phyloP scores from a whole-genome alignment of 2,329 filamentous ascomycete species.

The Penicillium sumatraense region DNA sequence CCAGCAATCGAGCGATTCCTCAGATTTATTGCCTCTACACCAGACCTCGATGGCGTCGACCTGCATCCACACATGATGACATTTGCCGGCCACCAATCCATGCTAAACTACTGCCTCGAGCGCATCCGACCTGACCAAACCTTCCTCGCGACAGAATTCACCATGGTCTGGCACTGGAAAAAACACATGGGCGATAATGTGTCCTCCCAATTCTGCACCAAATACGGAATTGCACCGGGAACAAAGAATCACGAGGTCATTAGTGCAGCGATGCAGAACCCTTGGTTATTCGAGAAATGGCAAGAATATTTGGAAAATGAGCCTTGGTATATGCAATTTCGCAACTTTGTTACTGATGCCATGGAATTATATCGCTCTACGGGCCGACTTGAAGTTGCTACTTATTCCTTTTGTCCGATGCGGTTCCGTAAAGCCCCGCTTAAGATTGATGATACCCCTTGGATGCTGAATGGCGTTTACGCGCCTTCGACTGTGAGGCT shows the following conservation, averaged over 20 bases:
- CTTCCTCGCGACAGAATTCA: constrained; percentile 20
- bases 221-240: constrained; percentile 6
- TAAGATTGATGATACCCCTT: constrained; percentile 12
- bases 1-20: constrained; percentile 13
- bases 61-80: constrained; percentile 17
- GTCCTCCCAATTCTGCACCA: constrained; percentile 4
- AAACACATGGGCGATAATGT: constrained; percentile 9
- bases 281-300: constrained; percentile 11
- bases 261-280: constrained; percentile 10
- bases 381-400: constrained; percentile 15
- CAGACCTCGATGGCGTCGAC: constrained; percentile 17
- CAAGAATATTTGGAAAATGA: constrained; percentile 13
- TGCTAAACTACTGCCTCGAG: constrained; percentile 15
- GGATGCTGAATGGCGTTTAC: constrained; percentile 20
- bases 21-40: constrained; percentile 13
- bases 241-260: constrained; percentile 13
- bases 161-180: constrained; percentile 20
- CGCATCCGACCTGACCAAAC: constrained; percentile 14
- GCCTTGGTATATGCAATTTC: constrained; percentile 12
- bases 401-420: constrained; percentile 18
- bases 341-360: constrained; percentile 10
- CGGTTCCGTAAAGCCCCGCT: constrained; percentile 13
- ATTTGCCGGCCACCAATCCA: constrained; percentile 9
- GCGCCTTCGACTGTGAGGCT: constrained; percentile 14
- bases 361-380: constrained; percentile 16